Evolutionary conservation across 257 asterid species (phyloP), one percentile per base, ranked within the genome.

Genomic region (Haberlea rhodopensis): DNA sequence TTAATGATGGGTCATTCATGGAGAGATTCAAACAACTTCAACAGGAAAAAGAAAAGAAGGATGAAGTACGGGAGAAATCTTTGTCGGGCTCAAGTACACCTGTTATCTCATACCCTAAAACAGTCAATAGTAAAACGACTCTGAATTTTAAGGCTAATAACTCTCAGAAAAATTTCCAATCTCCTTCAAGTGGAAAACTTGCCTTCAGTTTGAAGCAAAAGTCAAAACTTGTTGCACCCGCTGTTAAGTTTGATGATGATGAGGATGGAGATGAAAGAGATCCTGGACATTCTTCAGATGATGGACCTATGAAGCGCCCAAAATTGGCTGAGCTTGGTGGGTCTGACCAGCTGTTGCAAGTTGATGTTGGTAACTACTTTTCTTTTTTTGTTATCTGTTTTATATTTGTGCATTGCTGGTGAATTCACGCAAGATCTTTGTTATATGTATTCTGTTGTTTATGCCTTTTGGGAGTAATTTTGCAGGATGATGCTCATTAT

Each of bases 1-100:
- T 77, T 68, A 89, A 91, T 72, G 98, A 91, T 68, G 96, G 98
- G 69, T 91, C 98, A 62, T 91, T 91, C 84, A 75, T 91, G 96
- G 97, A 89, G 95, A 85, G 91, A 76, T 91, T 91, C 79, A 87
- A 85, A 79, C 96, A 87, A 78, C 88, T 87, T 78, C 96, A 91
- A 68, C 85, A 89, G 72, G 85, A 89, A 75, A 75, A 82, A 62
- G 84, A 85, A 70, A 83, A 82, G 79, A 78, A 82, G 71, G 63
- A 58, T 58, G 71, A 74, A 55, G 73, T 52, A 15, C 37, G 21
- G 43, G 80, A 68, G 59, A 84, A 81, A 56, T 76, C 81, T 67
- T 73, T 63, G 40, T 63, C 84, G 57, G 77, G 71, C 66, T 73
- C 87, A 63, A 79, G 75, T 68, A 62, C 76, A 40, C 73, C 76